These are phyloP conservation scores for Pezicula carpinea DNA, from an alignment of 2,329 filamentous ascomycete species.

Conservation along the genomic window DNA sequence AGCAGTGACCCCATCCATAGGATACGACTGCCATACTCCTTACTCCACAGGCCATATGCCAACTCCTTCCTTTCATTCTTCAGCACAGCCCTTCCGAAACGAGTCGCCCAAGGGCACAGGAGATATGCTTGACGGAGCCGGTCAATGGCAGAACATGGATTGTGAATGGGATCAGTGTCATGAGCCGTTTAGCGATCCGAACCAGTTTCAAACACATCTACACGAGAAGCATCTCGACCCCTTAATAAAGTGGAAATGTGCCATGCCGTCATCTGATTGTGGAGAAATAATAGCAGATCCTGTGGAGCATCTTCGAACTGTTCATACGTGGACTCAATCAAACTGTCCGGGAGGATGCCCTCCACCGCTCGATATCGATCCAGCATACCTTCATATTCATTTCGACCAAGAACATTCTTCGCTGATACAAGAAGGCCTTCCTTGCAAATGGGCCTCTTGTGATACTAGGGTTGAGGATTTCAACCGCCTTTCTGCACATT, in stretches of 20 bases:
- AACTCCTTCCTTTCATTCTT: neutral
- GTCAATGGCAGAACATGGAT: neutral
- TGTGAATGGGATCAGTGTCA: constrained; percentile 22
- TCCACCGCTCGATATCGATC: constrained; percentile 15
- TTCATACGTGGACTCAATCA: constrained; percentile 21
- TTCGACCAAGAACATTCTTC: constrained; percentile 24
- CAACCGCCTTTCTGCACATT: constrained; percentile 19
- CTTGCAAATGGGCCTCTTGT: constrained; percentile 22
- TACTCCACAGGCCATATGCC: neutral
- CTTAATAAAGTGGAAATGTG: constrained; percentile 24
- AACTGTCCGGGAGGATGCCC: constrained; percentile 24
- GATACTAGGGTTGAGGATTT: constrained; percentile 18
- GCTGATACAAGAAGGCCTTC: constrained; percentile 19
- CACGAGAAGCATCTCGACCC: constrained; percentile 25
- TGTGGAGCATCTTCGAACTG: constrained; percentile 21
- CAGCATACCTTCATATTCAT: constrained; percentile 24
- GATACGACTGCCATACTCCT: neutral
- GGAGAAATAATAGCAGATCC: constrained; percentile 19
- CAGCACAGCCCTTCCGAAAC: neutral
- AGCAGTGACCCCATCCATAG: too few species aligned
- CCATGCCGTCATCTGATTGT: constrained; percentile 20
- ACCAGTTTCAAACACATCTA: constrained; percentile 22
- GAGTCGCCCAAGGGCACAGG: neutral
- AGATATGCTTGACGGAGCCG: neutral
- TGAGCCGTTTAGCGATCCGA: constrained; percentile 14